Evolutionary conservation across 2,329 filamentous ascomycete genomes (phyloP), one percentile per base, ranked within the genome.

Genomic region (Sporothrix sp.): DNA sequence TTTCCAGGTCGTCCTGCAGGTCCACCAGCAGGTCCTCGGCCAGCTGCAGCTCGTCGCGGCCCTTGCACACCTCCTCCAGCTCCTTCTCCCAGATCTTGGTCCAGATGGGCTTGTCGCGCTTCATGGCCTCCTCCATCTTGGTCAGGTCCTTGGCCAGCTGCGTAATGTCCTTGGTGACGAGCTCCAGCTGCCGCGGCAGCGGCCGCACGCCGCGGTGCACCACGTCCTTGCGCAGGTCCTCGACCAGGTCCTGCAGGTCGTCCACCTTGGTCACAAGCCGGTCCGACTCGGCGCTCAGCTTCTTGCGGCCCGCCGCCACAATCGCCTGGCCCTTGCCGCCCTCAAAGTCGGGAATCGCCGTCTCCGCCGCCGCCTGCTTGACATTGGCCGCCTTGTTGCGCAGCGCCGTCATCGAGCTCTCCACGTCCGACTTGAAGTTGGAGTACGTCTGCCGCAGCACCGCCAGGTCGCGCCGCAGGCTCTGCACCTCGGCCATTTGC

Each of bases 41-140:
- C 74, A 97, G 85, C 45, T 89, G 93, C 59, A 98, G 79, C 66
- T 96, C 83, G 63, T 97, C 91, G 58, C 90, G 82, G 62, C 96
- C 93, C 64, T 95, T 89, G 69, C 93, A 97, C 3, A 98, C 91
- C 48, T 91, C 84, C 66, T 97, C 88, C 40, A 98, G 74, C 66
- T 97, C 90, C 68, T 94, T 90, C 76, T 97, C 91, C 93, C 93
- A 98, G 57, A 97, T 95, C 78, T 96, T 96, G 50, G 89, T 96
- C 91, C 93, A 98, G 52, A 96, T 75, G 0, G 93, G 93, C 67
- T 95, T 95, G 75, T 98, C 93, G 42, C 81, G 79, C 60, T 82
- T 84, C 70, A 98, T 79, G 71, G 86, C 95, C 14, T 95, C 90
- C 63, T 95, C 87, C 77, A 98, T 84, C 69, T 87, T 90, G 76